phyloP scores from a whole-genome alignment of 352 stramenopile species.

The Pythium aristosporum region DNA sequence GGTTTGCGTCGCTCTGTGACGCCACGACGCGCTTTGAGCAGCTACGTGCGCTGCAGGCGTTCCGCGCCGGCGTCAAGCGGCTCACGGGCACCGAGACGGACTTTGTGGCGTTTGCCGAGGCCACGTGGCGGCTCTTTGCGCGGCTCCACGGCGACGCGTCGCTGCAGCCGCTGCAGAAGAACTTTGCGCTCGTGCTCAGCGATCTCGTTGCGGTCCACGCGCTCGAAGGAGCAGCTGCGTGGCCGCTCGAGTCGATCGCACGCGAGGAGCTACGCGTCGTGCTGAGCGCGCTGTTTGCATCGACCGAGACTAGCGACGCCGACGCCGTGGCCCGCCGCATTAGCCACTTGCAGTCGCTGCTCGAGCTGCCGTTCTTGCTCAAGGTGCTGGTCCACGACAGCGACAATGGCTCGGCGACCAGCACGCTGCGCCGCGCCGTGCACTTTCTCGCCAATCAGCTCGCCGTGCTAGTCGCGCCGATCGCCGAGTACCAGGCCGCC shows the following conservation, averaged over 20 bases:
- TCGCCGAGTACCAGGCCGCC: conserved; percentile 22
- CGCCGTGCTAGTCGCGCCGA: conserved; percentile 31
- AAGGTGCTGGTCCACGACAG: conserved; percentile 35
- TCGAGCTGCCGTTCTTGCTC: conserved; percentile 59
- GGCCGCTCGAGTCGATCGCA: conserved; percentile 26
- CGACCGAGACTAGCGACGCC: conserved; percentile 3
- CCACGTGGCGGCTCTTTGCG: conserved; percentile 59
- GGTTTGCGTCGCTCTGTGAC: conserved; percentile 42
- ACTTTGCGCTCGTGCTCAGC: conserved; percentile 45
- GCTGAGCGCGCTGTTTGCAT: conserved; percentile 34
- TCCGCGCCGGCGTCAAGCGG: conserved; percentile 56
- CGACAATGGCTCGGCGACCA: conserved; percentile 14
- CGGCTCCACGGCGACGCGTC: conserved; percentile 47
- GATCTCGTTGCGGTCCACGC: conserved; percentile 10
- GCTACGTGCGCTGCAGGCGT: conserved; percentile 72
- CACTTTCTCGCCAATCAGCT: conserved; percentile 50
- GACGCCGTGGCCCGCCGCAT: conserved; percentile 42
- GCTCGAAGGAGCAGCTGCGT: not conserved
- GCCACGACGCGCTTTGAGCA: conserved; percentile 53
- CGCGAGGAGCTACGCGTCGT: conserved; percentile 40
- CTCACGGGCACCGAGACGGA: conserved; percentile 25
- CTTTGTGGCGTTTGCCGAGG: conserved; percentile 30
- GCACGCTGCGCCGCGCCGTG: conserved; percentile 41
- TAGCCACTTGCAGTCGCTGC: conserved; percentile 57
- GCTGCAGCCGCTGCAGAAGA: conserved; percentile 53